Evolutionary conservation across 129 eudicot species (phyloP).

Genomic region (Mikania micrantha): DNA sequence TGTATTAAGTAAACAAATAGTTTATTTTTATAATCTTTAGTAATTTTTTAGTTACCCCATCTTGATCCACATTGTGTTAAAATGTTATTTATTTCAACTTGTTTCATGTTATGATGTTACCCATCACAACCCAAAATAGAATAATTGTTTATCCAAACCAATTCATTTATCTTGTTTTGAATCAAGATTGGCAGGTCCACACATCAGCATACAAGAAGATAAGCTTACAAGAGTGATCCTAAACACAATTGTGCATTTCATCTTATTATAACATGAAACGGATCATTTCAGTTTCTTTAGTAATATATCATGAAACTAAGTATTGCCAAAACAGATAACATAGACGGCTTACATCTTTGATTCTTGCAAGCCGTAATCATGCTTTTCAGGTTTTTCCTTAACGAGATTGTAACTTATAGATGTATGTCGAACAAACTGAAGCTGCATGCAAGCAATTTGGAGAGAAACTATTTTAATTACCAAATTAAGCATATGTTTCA

Average conservation of each 20-base stretch:
- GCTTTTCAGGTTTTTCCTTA: conserved; percentile 30
- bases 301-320: too few species aligned
- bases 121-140: too few species aligned
- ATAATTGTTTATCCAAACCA: too few species aligned
- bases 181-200: too few species aligned
- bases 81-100: too few species aligned
- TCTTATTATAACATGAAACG: neutral
- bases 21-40: too few species aligned
- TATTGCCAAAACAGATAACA: neutral
- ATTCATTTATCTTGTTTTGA: too few species aligned
- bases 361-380: conserved; percentile 25
- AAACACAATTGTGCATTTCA: conserved; percentile 1
- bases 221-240: neutral
- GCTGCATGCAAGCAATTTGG: conserved; percentile 35
- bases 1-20: too few species aligned
- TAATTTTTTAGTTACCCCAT: too few species aligned
- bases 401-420: conserved; percentile 49
- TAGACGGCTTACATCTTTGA: conserved; percentile 35
- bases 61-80: too few species aligned
- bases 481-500: neutral
- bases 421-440: conserved; percentile 61
- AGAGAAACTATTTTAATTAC: neutral
- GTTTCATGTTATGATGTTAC: too few species aligned
- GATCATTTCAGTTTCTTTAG: neutral
- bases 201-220: neutral